Base-by-base conservation (phyloP, 2,329 filamentous ascomycete genomes). In the Gremmenia infestans region DNA sequence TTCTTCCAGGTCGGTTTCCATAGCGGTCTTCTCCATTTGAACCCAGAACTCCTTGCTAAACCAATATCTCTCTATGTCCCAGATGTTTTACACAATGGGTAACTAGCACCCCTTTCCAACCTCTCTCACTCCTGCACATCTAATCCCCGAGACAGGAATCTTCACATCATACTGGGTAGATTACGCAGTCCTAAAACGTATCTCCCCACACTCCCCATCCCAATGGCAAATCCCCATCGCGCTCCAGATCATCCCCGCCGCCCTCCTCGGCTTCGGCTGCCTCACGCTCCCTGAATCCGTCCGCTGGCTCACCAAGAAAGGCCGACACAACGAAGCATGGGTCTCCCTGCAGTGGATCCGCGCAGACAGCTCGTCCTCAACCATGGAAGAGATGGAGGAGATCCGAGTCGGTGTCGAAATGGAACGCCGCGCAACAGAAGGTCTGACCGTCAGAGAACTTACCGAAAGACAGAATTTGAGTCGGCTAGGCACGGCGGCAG, bases 171-270 rank as follows among this genome's bases (percentile, higher is more conserved):
- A 73, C 52, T 74, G 72, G 72, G 62, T 80, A 22, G 76, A 78
- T 56, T 80, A 79, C 52, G 78, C 70, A 5, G 76, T 78, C 5
- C 61, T 66, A 2, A 68, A 71, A 53, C 70, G 74, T 50, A 63
- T 78, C 39, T 55, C 65, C 0, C 46, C 67, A 4, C n/a, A 45
- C 0, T 67, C 66, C 0, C 74, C 74, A 0, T 66, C 59, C 3
- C 78, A 81, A 63, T 81, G 78, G 78, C 77, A 78, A 57, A 73
- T 80, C 15, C 75, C 78, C 6, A 72, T 77, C 9, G 74, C 72
- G 22, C 56, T 63, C 28, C 61, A 63, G 17, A 70, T 81, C 6
- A 67, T 80, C 0, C 76, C 77, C 0, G 76, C 76, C 1, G 76
- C 70, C 2, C 64, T 80, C 5, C 64, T 80, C 7, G 73, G 76